phyloP scores from a whole-genome alignment of 2,329 filamentous ascomycete genomes.

The Nemania sp. region DNA sequence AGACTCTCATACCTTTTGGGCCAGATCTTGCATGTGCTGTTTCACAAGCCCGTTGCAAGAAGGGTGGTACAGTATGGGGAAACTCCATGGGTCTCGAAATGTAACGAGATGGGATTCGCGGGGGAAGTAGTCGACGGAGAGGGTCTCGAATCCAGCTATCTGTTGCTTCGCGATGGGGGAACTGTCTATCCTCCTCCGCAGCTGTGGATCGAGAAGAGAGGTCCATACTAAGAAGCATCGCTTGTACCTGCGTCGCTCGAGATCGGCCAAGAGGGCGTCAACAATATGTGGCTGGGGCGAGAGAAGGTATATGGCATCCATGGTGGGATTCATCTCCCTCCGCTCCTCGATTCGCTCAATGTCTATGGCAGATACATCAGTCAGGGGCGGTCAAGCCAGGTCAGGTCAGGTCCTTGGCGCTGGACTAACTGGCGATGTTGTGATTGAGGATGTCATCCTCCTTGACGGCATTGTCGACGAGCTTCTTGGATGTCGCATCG shows the following conservation, averaged over 20 bases:
- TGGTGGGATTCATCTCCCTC: constrained; percentile 79
- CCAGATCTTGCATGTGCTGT: constrained; percentile 80
- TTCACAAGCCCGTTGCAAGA: constrained; percentile 83
- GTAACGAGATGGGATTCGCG: constrained; percentile 90
- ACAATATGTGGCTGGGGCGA: constrained; percentile 86
- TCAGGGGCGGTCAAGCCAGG: constrained; percentile 31
- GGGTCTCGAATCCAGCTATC: constrained; percentile 78
- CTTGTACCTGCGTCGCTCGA: constrained; percentile 81
- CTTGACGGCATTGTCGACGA: constrained; percentile 88
- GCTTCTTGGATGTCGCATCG: constrained; percentile 79
- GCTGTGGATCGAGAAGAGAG: constrained; percentile 68
- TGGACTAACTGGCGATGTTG: constrained; percentile 84
- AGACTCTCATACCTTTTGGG: constrained; percentile 72
- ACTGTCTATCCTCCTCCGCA: constrained; percentile 75
- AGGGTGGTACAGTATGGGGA: constrained; percentile 89
- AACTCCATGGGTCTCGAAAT: constrained; percentile 94
- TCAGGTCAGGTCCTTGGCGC: constrained; percentile 20
- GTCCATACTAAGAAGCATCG: constrained; percentile 87
- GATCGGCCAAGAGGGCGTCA: constrained; percentile 91
- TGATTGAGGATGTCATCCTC: constrained; percentile 97
- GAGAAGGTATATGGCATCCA: constrained; percentile 94
- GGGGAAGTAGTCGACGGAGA: constrained; percentile 88
- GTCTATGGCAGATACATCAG: constrained; percentile 58
- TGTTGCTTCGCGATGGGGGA: constrained; percentile 71
- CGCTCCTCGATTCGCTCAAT: constrained; percentile 92